phyloP scores from a whole-genome alignment of 768 basidiomycete species.

The Coprinopsis marcescibilis region DNA sequence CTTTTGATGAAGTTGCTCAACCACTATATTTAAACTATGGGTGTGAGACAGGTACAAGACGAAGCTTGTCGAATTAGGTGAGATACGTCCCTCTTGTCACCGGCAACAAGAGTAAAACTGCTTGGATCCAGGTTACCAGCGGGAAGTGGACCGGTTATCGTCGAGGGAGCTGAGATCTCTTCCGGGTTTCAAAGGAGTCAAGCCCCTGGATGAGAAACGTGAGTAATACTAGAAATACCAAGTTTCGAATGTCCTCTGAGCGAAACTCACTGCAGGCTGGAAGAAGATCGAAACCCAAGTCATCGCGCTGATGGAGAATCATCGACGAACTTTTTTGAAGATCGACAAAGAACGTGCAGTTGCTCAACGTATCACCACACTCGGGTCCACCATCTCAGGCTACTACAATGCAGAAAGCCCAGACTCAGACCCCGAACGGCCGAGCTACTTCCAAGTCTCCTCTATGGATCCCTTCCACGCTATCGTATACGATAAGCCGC shows the following conservation, averaged over 20 bases:
- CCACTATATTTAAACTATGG: no score
- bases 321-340: neutral
- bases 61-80: neutral
- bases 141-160: neutral
- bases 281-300: neutral
- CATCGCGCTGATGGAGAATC: neutral
- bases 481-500: neutral
- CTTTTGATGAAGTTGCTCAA: no score
- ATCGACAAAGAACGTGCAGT: neutral
- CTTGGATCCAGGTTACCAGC: neutral
- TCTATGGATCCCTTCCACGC: conserved; percentile 4
- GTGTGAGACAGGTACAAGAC: neutral
- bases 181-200: conserved; percentile 1
- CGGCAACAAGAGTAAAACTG: no score
- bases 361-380: neutral
- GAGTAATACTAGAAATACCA: neutral
- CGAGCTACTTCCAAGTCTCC: neutral
- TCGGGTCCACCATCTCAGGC: neutral
- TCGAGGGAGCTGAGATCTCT: neutral
- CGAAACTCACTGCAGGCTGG: conserved; percentile 2
- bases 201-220: conserved; percentile 4
- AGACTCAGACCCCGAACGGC: neutral
- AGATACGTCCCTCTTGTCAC: no score
- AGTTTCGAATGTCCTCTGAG: neutral
- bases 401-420: neutral